phyloP scores from a whole-genome alignment of 805 yeast genomes.

The Candida silvicultrix region DNA sequence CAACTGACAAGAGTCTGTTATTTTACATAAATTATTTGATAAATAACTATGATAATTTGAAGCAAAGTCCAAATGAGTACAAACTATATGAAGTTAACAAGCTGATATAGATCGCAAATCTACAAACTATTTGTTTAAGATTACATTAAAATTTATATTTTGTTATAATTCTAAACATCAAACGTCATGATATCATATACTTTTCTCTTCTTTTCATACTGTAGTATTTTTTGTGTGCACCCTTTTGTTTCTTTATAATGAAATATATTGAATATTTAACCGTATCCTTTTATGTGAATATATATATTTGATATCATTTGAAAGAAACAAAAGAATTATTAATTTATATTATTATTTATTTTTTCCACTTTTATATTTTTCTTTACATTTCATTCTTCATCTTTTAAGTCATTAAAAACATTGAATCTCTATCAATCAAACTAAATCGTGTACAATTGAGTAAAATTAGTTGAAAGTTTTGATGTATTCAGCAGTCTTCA shows the following conservation, averaged over 20 bases:
- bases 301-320: background rate
- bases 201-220: background rate
- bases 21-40: constrained; percentile 17
- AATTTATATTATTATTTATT: no score
- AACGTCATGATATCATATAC: background rate
- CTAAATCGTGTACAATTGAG: no score
- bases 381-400: background rate
- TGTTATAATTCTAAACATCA: background rate
- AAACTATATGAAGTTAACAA: constrained; percentile 15
- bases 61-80: constrained; percentile 7
- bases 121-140: background rate
- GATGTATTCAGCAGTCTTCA: constrained; percentile 49
- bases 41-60: constrained; percentile 15
- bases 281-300: background rate
- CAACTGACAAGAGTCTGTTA: constrained; percentile 8
- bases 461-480: constrained; percentile 30
- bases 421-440: background rate
- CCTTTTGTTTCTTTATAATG: background rate
- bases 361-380: no score
- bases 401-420: background rate
- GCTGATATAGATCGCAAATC: background rate
- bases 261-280: background rate
- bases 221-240: background rate
- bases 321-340: background rate
- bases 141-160: background rate